Conservation (phyloP, 305 asterid genomes). For the Fraxinus sp. region DNA sequence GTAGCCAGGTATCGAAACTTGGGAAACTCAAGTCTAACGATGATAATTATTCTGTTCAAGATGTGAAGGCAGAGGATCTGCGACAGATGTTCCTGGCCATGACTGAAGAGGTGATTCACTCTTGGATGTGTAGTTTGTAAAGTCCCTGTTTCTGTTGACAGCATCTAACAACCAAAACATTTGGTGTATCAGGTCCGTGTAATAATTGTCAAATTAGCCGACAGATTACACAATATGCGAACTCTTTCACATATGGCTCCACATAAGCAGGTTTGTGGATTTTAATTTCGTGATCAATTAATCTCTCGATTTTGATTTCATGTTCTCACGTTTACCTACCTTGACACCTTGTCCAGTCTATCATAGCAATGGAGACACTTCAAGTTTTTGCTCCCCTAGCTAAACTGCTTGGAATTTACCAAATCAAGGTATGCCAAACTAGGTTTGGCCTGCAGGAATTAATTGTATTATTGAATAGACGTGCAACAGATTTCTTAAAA, state of each 20-base stretch:
- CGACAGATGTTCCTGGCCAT: constrained; percentile 95
- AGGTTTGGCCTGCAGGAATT: neutral
- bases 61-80: constrained; percentile 95
- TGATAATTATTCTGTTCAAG: constrained; percentile 74
- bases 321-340: constrained; percentile 19
- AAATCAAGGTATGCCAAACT: constrained; percentile 59
- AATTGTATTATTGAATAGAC: neutral
- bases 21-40: constrained; percentile 84
- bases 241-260: constrained; percentile 98
- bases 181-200: constrained; percentile 74
- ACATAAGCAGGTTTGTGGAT: constrained; percentile 68
- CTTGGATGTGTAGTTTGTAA: neutral
- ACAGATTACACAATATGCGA: constrained; percentile 91
- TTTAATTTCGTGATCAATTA: constrained; percentile 9
- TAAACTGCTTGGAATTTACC: constrained; percentile 88
- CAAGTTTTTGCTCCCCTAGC: constrained; percentile 96
- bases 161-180: constrained; percentile 23
- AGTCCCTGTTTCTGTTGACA: constrained; percentile 13
- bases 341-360: constrained; percentile 50
- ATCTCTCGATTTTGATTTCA: constrained; percentile 18
- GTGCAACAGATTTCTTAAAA: neutral
- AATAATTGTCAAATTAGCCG: constrained; percentile 90
- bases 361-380: constrained; percentile 90
- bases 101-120: constrained; percentile 77
- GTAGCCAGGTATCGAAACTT: constrained; percentile 79